Base-by-base conservation (phyloP, 164 flowering plant species). In the Vitis amurensis region DNA sequence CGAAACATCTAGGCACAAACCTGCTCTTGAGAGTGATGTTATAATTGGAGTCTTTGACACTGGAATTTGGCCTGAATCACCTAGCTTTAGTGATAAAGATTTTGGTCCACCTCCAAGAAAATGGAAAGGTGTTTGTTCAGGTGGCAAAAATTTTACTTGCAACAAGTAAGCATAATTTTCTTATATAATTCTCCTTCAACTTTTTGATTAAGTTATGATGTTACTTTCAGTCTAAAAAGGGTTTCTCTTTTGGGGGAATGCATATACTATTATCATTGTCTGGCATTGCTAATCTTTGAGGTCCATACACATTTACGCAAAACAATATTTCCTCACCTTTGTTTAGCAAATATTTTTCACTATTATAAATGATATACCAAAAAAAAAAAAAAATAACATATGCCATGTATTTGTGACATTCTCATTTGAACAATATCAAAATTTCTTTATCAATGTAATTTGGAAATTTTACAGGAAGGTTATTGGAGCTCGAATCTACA, bases 51-150 rank as follows among this genome's bases (percentile, higher is more conserved):
- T 80, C 0, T 31, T 77, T 5, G 81, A 77, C 59, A 51, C 29
- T 27, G 83, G 83, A 48, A 61, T 77, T 16, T 80, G 79, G 81
- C 83, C 80, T 17, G 78, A 80, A 23, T 69, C 77, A 7, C 59
- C 56, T 0, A 74, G 80, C 55, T 80, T 80, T 31, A 72, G 52
- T 55, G 75, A 69, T 50, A 53, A 69, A 16, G 79, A 71, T 37
- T 77, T 74, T 19, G 74, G 78, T 50, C 81, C 79, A 66, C 65
- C 78, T 55, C 83, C 83, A 8, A 16, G 17, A 55, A 77, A 75
- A 49, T 80, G 83, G 83, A 80, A 77, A 31, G 83, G 83, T 27
- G 68, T 50, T 27, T 77, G 83, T 30, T 29, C 53, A 8, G 70
- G 81, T 2, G 76, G 78, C 71, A n/a, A 37, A 50, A 67, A 72